A percentile compares a stretch with the other conserved stretches of the same genome.
phyloP scores from a whole-genome alignment of 2,329 filamentous ascomycete species.

The Hymenoscyphus scutula region DNA sequence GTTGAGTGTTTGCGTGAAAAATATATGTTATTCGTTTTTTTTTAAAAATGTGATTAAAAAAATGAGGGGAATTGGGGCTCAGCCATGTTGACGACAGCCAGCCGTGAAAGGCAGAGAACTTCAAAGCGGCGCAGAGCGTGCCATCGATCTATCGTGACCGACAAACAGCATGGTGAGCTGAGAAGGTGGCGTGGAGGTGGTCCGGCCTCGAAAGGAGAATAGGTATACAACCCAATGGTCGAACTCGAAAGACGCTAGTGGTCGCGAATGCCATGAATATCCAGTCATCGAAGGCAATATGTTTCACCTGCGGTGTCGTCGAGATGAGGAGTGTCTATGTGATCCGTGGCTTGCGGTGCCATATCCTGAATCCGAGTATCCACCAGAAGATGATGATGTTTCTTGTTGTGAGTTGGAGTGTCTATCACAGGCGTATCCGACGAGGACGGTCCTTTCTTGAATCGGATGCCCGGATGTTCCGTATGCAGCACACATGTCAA shows the following conservation, averaged over 20 bases:
- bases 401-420: slow-evolving; percentile 40
- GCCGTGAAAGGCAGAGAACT: slow-evolving; percentile 6
- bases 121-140: slow-evolving; percentile 33
- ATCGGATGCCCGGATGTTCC: slow-evolving; percentile 61
- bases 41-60: slow-evolving; percentile 8
- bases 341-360: slow-evolving; percentile 34
- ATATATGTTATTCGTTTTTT: slow-evolving; percentile 10
- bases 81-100: background rate
- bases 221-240: slow-evolving; percentile 34
- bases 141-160: slow-evolving; percentile 32
- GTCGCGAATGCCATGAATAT: slow-evolving; percentile 35
- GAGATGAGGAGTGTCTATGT: slow-evolving; percentile 30
- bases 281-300: slow-evolving; percentile 38
- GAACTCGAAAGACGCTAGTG: slow-evolving; percentile 34
- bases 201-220: slow-evolving; percentile 35
- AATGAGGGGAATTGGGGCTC: slow-evolving; percentile 5
- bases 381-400: slow-evolving; percentile 24
- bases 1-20: slow-evolving; percentile 14
- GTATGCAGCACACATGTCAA: slow-evolving; percentile 65
- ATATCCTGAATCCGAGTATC: slow-evolving; percentile 37
- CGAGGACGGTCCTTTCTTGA: slow-evolving; percentile 66
- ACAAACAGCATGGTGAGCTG: slow-evolving; percentile 35
- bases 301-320: slow-evolving; percentile 35
- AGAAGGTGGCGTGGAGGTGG: slow-evolving; percentile 33
- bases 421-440: slow-evolving; percentile 62